Percentiles rank a stretch among this genome's conserved stretches.
phyloP scores from a whole-genome alignment of 495 filamentous ascomycete species.

The Daldinia caldariorum region DNA sequence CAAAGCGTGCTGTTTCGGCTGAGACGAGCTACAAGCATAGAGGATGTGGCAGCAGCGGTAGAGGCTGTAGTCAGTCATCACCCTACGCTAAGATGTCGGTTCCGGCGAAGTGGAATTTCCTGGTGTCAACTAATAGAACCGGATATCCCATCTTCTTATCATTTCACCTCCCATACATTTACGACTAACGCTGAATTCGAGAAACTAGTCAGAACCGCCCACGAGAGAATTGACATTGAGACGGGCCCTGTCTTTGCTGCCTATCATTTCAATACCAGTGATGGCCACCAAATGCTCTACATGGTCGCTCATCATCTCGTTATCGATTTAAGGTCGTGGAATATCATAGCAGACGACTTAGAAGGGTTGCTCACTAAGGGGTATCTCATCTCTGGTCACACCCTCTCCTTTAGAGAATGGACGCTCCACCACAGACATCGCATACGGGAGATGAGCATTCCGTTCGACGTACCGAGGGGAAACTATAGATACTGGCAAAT shows the following conservation, averaged over 20 bases:
- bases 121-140: constrained; percentile 57
- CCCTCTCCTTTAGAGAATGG: constrained; percentile 74
- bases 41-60: constrained; percentile 62
- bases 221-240: constrained; percentile 54
- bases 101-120: constrained; percentile 50
- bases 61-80: constrained; percentile 70
- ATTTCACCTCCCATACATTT: constrained; percentile 50
- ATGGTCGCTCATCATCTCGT: constrained; percentile 74
- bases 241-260: constrained; percentile 47
- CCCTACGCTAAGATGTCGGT: constrained; percentile 79
- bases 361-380: constrained; percentile 68
- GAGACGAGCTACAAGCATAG: constrained; percentile 57
- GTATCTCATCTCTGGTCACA: constrained; percentile 49
- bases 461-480: constrained; percentile 49
- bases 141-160: constrained; percentile 53
- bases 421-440: constrained; percentile 55
- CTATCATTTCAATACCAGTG: constrained; percentile 62
- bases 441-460: constrained; percentile 45
- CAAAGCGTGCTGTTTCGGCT: constrained; percentile 72
- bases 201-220: constrained; percentile 50
- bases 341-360: constrained; percentile 72
- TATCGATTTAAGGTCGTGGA: constrained; percentile 77
- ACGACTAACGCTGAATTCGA: constrained; percentile 53
- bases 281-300: constrained; percentile 64
- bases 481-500: constrained; percentile 60